These are phyloP conservation scores for Diphasiastrum complanatum DNA, from an alignment of 83 land plant species.

Conservation along the genomic window DNA sequence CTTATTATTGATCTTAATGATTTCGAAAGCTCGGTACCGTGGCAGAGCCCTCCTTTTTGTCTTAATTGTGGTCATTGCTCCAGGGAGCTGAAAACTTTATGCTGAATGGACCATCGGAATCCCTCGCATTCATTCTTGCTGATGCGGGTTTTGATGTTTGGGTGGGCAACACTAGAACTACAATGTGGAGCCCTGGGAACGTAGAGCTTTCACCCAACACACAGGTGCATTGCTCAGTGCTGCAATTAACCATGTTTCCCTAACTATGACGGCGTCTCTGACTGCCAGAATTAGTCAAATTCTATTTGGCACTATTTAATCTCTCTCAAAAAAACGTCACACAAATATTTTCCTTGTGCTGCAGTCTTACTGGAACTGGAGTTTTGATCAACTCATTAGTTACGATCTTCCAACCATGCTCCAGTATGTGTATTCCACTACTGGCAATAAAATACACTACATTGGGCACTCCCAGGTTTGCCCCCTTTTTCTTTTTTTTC, in stretches of 20 bases:
- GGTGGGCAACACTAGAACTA: conserved; percentile 30
- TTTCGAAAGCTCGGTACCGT: no score
- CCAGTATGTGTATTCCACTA: conserved; percentile 30
- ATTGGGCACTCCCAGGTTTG: conserved; percentile 64
- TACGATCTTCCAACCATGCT: conserved; percentile 57
- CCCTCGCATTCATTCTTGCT: conserved; percentile 30
- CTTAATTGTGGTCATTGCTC: no score
- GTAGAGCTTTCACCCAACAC: background rate
- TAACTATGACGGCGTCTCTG: background rate
- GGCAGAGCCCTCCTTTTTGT: no score
- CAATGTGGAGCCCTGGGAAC: conserved; percentile 34
- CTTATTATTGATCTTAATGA: no score
- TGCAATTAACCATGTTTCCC: background rate
- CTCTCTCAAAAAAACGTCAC: background rate
- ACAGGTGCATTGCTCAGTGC: background rate
- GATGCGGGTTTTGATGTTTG: conserved; percentile 43
- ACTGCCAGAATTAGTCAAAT: background rate
- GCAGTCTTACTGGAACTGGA: conserved; percentile 78
- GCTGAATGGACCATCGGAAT: conserved; percentile 25
- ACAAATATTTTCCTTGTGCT: background rate
- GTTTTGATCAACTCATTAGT: conserved; percentile 59
- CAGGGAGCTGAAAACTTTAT: conserved; percentile 37
- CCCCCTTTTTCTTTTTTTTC: background rate
- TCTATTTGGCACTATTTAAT: background rate
- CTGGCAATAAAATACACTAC: conserved; percentile 42